Evolutionary conservation across 2,329 filamentous ascomycete species (phyloP).

Genomic region (Aureobasidium musti): DNA sequence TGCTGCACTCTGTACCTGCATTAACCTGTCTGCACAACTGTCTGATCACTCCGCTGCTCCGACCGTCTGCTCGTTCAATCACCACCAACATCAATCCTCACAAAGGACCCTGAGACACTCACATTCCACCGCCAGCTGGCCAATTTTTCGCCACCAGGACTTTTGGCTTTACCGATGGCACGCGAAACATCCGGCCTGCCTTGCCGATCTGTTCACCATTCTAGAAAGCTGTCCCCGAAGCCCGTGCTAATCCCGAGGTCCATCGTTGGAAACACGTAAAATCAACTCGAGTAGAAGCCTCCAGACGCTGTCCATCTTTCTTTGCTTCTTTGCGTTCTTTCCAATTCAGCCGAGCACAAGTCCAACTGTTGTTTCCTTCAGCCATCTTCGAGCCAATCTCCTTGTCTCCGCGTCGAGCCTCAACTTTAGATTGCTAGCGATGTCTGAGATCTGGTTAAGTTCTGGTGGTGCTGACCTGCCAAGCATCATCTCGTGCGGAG

Average conservation of each 20-base stretch:
- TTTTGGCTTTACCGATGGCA: conserved; percentile 25
- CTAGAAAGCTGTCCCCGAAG: conserved; percentile 25
- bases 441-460: conserved; percentile 21
- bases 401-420: conserved; percentile 12
- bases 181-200: conserved; percentile 25
- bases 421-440: conserved; percentile 1
- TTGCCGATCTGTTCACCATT: conserved; percentile 24
- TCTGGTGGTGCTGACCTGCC: conserved; percentile 22
- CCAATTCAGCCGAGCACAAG: conserved; percentile 14
- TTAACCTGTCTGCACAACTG: neutral
- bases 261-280: conserved; percentile 27
- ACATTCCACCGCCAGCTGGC: conserved; percentile 26
- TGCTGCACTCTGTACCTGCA: conserved; percentile 25
- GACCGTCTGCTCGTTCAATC: neutral
- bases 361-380: neutral
- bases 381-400: neutral
- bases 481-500: conserved; percentile 23
- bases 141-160: conserved; percentile 9
- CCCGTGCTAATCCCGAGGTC: conserved; percentile 17
- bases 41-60: neutral
- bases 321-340: neutral
- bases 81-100: neutral
- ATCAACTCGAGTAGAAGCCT: conserved; percentile 17
- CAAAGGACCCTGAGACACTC: conserved; percentile 1
- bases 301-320: conserved; percentile 11